Conservation (phyloP, 345 rosid genomes). For the Eucalyptus regnans region DNA sequence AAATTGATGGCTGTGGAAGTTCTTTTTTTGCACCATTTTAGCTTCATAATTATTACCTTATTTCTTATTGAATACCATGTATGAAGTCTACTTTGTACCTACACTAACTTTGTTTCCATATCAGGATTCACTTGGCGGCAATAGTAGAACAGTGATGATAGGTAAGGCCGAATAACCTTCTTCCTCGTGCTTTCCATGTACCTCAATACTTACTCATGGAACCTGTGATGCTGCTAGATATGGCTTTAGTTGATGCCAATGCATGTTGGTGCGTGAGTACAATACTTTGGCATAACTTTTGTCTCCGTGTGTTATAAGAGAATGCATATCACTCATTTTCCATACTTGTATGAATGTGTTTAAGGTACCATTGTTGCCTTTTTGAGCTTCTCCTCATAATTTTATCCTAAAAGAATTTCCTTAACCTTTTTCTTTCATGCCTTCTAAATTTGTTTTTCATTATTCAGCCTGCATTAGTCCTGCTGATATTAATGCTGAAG, state of each 20-base stretch:
- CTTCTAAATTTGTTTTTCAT: neutral
- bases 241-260: neutral
- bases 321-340: neutral
- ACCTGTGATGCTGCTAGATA: neutral
- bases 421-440: neutral
- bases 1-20: neutral
- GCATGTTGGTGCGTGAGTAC: neutral
- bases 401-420: neutral
- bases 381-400: neutral
- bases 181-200: neutral
- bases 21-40: neutral
- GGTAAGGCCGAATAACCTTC: constrained; percentile 29
- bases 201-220: neutral
- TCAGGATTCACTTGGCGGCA: constrained; percentile 99
- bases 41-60: neutral
- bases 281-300: neutral
- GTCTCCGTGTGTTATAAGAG: neutral
- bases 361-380: neutral
- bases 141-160: constrained; percentile 98
- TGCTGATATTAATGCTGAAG: constrained; percentile 98
- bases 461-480: constrained; percentile 94
- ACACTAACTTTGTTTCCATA: neutral
- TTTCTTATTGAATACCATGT: neutral
- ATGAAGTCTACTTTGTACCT: neutral
- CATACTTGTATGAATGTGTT: neutral